Evolutionary conservation across 2,329 filamentous ascomycete species (phyloP), one percentile per base, ranked within the genome.

Genomic region (Aspergillus tubingensis): DNA sequence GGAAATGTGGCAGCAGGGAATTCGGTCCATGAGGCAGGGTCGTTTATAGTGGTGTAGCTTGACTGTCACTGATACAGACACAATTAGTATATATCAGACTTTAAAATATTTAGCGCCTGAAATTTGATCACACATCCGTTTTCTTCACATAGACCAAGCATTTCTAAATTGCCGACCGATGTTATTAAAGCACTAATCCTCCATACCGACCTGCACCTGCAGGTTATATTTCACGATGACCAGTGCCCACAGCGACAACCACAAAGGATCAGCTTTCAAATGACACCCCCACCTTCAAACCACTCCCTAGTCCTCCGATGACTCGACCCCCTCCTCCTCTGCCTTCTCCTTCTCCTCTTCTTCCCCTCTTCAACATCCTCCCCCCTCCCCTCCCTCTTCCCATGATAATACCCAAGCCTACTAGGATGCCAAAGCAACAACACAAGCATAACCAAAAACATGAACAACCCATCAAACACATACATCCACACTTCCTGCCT

Each of bases 1-100:
- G 70, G 47, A 61, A 11, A 38, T 23, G 41, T 44, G 47, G 47
- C 47, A 49, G 47, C 47, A 27, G 23, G 47, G 47, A 4, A 15
- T 48, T 8, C 13, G 23, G 8, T 3, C 44, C 23, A 48, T n/a
- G 47, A 15, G 25, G 10, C 47, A 50, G 47, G 47, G 15, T 13
- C 25, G 47, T 8, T 19, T 50, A 11, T 50, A 30, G 30, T 2
- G 0, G 27, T 36, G 32, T 11, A 36, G 32, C 32, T 5, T 36
- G 32, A 36, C 32, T 36, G 5, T 36, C 10, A 13, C 32, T 13
- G 4, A 15, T 36, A 15, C 5, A 1, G 5, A 36, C 10, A 13
- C 4, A 5, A 36, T 5, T 5, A 36, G 11, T 36, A 36, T 36
- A 13, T 36, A 36, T 13, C 32, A 30, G 10, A 2, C 2, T 13